Conservation (phyloP, 2,329 filamentous ascomycete genomes). For the Onygenales sp. region DNA sequence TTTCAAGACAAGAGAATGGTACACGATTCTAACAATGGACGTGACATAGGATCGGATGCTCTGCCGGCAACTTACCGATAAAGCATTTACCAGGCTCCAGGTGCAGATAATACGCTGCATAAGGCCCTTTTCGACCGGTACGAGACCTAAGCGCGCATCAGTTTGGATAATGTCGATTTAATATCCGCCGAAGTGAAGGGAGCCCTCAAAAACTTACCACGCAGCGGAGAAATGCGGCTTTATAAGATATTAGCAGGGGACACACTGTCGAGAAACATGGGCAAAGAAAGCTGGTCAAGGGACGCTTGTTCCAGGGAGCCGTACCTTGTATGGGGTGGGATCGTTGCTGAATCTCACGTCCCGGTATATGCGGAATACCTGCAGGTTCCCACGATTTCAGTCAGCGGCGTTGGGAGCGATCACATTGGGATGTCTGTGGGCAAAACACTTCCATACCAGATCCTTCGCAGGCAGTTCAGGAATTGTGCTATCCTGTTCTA, state of each 20-base stretch:
- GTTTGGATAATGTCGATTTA: constrained; percentile 6
- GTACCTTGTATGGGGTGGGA: constrained; percentile 78
- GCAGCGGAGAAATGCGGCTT: constrained; percentile 75
- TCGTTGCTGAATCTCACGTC: constrained; percentile 79
- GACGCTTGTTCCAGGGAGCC: constrained; percentile 11
- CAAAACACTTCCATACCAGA: constrained; percentile 40
- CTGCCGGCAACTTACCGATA: constrained; percentile 48
- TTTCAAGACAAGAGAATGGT: too few relatives aligned
- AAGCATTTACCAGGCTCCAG: constrained; percentile 63
- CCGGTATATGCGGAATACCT: constrained; percentile 77
- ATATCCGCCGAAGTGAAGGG: constrained; percentile 3
- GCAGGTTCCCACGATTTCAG: constrained; percentile 3
- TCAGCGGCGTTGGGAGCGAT: constrained; percentile 3
- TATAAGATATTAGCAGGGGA: constrained; percentile 14
- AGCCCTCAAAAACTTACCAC: constrained; percentile 42
- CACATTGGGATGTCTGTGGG: background rate
- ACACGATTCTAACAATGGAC: too few relatives aligned
- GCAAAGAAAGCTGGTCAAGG: background rate
- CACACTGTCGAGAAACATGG: background rate
- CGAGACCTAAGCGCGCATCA: constrained; percentile 50
- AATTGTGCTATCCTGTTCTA: constrained; percentile 66
- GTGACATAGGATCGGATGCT: background rate
- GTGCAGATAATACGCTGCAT: constrained; percentile 83
- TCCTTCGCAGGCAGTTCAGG: constrained; percentile 82
- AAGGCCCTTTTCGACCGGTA: constrained; percentile 77